These are phyloP conservation scores for Rhizopus arrhizus DNA, from an alignment of 371 early-diverging fungal genomes.

Conservation along the genomic window DNA sequence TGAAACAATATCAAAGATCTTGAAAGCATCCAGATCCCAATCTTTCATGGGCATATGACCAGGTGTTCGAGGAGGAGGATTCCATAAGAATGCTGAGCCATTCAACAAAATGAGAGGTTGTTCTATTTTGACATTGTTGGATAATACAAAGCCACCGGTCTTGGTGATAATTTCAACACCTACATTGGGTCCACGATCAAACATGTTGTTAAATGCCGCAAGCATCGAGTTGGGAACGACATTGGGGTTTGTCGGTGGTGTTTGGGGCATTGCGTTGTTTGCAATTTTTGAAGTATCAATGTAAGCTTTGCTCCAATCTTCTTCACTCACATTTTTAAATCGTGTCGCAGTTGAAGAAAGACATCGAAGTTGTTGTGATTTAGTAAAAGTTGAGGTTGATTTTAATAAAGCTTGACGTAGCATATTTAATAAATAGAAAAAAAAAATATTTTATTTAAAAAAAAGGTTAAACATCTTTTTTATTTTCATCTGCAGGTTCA, in stretches of 20 bases:
- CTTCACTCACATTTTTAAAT: constrained; percentile 5
- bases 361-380: neutral
- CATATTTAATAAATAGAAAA: neutral
- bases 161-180: constrained; percentile 52
- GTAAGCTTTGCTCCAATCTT: constrained; percentile 23
- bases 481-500: neutral
- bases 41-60: constrained; percentile 33
- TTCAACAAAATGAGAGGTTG: constrained; percentile 52
- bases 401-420: neutral
- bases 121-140: constrained; percentile 47
- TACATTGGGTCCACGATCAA: constrained; percentile 54
- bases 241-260: constrained; percentile 21
- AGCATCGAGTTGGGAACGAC: constrained; percentile 36
- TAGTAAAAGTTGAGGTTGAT: neutral
- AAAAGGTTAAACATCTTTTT: neutral
- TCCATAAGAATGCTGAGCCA: constrained; percentile 56
- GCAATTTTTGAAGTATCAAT: constrained; percentile 23
- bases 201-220: constrained; percentile 54
- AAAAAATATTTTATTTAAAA: neutral
- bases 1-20: constrained; percentile 51
- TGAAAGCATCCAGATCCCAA: constrained; percentile 46
- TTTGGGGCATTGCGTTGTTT: constrained; percentile 26
- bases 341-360: neutral
- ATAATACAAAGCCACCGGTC: constrained; percentile 47
- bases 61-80: constrained; percentile 34